These are phyloP conservation scores for Coemansia sp. DNA, from an alignment of 371 early-diverging fungal genomes.

Conservation along the genomic window DNA sequence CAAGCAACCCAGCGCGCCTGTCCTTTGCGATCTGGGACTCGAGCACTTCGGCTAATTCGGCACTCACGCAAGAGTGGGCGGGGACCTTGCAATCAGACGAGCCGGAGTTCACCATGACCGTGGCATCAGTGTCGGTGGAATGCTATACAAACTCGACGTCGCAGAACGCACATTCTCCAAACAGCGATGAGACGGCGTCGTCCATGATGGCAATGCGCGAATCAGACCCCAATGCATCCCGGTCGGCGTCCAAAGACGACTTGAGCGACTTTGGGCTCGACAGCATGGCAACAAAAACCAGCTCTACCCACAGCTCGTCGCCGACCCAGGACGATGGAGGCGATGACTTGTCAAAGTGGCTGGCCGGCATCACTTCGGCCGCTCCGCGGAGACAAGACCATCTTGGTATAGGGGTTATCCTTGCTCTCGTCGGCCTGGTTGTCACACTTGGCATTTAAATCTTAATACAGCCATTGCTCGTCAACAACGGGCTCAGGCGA, in stretches of 20 bases:
- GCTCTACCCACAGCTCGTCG: background rate
- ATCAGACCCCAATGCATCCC: background rate
- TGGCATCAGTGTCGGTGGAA: constrained; percentile 26
- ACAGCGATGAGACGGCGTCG: background rate
- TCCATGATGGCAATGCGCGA: background rate
- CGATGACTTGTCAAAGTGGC: constrained; percentile 29
- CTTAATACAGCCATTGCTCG: no score
- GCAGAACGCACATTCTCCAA: background rate
- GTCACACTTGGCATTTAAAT: background rate
- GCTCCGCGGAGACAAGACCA: background rate
- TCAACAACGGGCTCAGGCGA: no score
- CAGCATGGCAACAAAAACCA: background rate
- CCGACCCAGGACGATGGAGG: background rate
- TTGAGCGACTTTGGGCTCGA: constrained; percentile 40
- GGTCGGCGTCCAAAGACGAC: constrained; percentile 3
- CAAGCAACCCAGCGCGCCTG: constrained; percentile 57
- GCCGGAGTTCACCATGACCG: constrained; percentile 21
- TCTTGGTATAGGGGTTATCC: background rate
- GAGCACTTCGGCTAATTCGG: constrained; percentile 49
- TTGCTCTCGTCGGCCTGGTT: background rate
- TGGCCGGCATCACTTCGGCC: constrained; percentile 14
- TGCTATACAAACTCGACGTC: constrained; percentile 34
- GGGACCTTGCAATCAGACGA: constrained; percentile 42
- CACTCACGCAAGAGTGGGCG: constrained; percentile 62
- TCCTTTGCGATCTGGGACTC: constrained; percentile 74